A percentile compares a stretch with the other conserved stretches of the same genome.
Conservation (phyloP, 2,329 filamentous ascomycete genomes). For the Xylaria sp. region DNA sequence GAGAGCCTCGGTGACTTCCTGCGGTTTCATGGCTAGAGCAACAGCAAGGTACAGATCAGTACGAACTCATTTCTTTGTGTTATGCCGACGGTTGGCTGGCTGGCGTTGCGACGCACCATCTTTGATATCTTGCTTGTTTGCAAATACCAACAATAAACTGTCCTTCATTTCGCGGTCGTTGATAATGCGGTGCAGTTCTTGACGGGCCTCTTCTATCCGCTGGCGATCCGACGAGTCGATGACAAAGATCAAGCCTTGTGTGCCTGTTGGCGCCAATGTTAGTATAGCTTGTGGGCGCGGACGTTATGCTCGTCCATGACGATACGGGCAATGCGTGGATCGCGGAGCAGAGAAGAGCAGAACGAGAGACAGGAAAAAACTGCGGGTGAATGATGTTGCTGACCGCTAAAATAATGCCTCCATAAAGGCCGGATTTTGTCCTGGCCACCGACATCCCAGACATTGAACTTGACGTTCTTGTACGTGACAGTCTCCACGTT, state of each 20-base stretch:
- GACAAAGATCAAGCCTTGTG: conserved; percentile 98
- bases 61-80: not conserved
- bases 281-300: conserved; percentile 10
- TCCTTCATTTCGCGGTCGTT: conserved; percentile 99
- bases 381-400: conserved; percentile 43
- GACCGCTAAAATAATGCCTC: conserved; percentile 95
- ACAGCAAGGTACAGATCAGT: conserved; percentile 27
- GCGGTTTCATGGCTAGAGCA: conserved; percentile 76
- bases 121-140: conserved; percentile 97
- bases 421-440: conserved; percentile 98
- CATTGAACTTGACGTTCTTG: conserved; percentile 99
- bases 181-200: conserved; percentile 96
- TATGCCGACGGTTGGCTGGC: not conserved
- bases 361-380: not conserved
- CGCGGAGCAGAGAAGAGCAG: too few relatives aligned
- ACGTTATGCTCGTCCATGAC: too few relatives aligned
- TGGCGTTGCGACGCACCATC: conserved; percentile 64
- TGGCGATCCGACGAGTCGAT: conserved; percentile 93
- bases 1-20: conserved; percentile 82
- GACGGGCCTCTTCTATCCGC: conserved; percentile 91
- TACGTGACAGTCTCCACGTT: conserved; percentile 99
- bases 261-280: conserved; percentile 66
- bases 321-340: too few relatives aligned
- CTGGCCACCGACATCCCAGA: conserved; percentile 98
- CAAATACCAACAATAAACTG: conserved; percentile 91